A percentile compares a stretch with the other conserved stretches of the same genome.
phyloP scores from a whole-genome alignment of 108 stramenopile species.

The Nitzschia sp. region DNA sequence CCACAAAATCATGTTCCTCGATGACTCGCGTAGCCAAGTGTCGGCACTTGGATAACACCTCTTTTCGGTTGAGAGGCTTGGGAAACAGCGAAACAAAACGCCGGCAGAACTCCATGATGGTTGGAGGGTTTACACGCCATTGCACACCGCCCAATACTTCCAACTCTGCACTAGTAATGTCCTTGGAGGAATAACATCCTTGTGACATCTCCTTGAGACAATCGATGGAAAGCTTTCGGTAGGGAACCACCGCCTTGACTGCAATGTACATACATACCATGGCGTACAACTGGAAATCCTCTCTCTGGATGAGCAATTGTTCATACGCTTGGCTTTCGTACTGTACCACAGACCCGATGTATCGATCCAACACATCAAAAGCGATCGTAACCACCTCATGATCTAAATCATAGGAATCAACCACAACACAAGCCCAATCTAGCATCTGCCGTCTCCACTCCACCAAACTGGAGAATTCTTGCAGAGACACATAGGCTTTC shows the following conservation, averaged over 20 bases:
- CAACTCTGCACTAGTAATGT: constrained; percentile 52
- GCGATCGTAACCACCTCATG: constrained; percentile 45
- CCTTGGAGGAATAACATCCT: constrained; percentile 49
- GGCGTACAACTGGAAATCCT: constrained; percentile 67
- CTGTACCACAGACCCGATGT: constrained; percentile 26
- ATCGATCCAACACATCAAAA: constrained; percentile 71
- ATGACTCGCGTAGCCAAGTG: constrained; percentile 15
- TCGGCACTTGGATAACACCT: constrained; percentile 1
- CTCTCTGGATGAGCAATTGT: constrained; percentile 37
- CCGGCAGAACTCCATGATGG: constrained; percentile 36
- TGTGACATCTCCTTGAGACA: constrained; percentile 54
- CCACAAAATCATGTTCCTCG: constrained; percentile 23
- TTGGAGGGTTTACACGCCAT: constrained; percentile 59
- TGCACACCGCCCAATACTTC: constrained; percentile 55
- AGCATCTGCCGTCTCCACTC: constrained; percentile 44
- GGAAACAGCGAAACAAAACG: constrained; percentile 18
- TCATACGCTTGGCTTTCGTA: not conserved
- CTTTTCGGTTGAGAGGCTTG: not conserved
- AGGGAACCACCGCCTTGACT: constrained; percentile 48
- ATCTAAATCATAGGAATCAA: constrained; percentile 21
- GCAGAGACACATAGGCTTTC: not conserved
- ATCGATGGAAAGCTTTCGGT: constrained; percentile 19
- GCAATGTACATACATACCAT: constrained; percentile 77
- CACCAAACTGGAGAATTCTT: constrained; percentile 2
- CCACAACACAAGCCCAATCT: constrained; percentile 33